These are phyloP conservation scores for Pleurotus sapidus DNA, from an alignment of 768 basidiomycete genomes.

Conservation along the genomic window DNA sequence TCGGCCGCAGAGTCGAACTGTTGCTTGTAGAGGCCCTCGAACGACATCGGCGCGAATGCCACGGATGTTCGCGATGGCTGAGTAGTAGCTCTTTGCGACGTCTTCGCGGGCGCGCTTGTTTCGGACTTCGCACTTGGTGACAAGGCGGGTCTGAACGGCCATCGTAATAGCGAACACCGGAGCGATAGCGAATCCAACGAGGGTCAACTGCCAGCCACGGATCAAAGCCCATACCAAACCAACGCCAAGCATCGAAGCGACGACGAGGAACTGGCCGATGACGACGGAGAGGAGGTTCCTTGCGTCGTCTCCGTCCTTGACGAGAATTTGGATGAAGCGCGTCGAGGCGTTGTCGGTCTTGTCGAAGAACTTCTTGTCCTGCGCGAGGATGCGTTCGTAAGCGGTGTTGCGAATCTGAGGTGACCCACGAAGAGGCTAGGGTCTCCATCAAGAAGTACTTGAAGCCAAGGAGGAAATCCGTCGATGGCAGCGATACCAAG, in stretches of 20 bases:
- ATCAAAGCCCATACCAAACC: slow-evolving; percentile 90
- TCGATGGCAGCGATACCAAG: slow-evolving; percentile 75
- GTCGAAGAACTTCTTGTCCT: slow-evolving; percentile 91
- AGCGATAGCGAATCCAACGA: slow-evolving; percentile 84
- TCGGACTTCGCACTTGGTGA: slow-evolving; percentile 65
- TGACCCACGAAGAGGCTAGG: slow-evolving; percentile 73
- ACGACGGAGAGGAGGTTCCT: slow-evolving; percentile 71
- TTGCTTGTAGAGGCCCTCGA: slow-evolving; percentile 65
- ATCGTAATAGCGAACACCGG: slow-evolving; percentile 80
- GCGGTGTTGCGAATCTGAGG: slow-evolving; percentile 53
- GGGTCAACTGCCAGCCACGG: slow-evolving; percentile 88
- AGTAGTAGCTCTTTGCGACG: slow-evolving; percentile 81
- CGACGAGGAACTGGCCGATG: slow-evolving; percentile 68
- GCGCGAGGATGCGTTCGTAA: slow-evolving; percentile 59
- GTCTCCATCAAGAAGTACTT: slow-evolving; percentile 84
- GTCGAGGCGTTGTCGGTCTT: slow-evolving; percentile 53
- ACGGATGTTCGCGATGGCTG: slow-evolving; percentile 81
- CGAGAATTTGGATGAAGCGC: slow-evolving; percentile 66
- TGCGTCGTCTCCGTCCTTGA: slow-evolving; percentile 92
- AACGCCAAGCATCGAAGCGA: slow-evolving; percentile 75
- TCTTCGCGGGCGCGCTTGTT: slow-evolving; percentile 90
- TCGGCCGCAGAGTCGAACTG: slow-evolving; percentile 68
- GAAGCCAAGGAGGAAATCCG: slow-evolving; percentile 69
- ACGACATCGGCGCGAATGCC: slow-evolving; percentile 86
- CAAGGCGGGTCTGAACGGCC: slow-evolving; percentile 70